Evolutionary conservation across 1,139 yeast species (phyloP).

Genomic region (Sugiyamaella castrensis): DNA sequence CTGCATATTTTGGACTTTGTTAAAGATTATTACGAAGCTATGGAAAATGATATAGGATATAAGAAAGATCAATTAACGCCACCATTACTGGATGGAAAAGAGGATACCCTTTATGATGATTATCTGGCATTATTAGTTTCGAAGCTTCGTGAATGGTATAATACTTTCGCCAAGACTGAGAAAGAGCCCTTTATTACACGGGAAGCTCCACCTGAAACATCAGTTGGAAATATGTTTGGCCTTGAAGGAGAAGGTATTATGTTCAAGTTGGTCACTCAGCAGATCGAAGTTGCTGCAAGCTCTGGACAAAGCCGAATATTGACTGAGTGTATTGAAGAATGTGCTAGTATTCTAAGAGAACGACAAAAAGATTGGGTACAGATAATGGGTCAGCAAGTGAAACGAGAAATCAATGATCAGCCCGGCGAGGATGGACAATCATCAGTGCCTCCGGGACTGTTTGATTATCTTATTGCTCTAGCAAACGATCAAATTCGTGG

Average conservation of each 20-base stretch:
- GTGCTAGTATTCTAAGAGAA: conserved; percentile 57
- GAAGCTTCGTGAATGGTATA: conserved; percentile 82
- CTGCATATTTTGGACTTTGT: conserved; percentile 66
- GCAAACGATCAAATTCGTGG: conserved; percentile 88
- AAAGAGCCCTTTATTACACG: conserved; percentile 59
- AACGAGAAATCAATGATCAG: conserved; percentile 38
- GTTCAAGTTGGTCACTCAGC: conserved; percentile 81
- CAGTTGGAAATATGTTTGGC: conserved; percentile 59
- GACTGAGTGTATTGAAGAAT: conserved; percentile 77
- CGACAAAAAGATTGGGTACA: conserved; percentile 62
- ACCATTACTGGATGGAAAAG: conserved; percentile 57
- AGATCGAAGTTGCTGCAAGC: conserved; percentile 88
- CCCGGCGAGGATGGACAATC: conserved; percentile 48
- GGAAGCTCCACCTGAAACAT: conserved; percentile 67
- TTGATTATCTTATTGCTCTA: conserved; percentile 78
- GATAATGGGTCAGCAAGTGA: conserved; percentile 60
- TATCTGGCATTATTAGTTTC: conserved; percentile 64
- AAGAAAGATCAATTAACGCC: conserved; percentile 42
- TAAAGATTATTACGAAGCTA: conserved; percentile 55
- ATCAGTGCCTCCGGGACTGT: conserved; percentile 71
- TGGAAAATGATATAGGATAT: conserved; percentile 43
- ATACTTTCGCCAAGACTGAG: conserved; percentile 62
- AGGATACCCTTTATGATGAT: conserved; percentile 63
- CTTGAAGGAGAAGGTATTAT: conserved; percentile 68
- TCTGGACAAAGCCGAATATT: conserved; percentile 80